Base-by-base conservation (phyloP, 495 filamentous ascomycete genomes). In the Aspergillus incahuasiensis region DNA sequence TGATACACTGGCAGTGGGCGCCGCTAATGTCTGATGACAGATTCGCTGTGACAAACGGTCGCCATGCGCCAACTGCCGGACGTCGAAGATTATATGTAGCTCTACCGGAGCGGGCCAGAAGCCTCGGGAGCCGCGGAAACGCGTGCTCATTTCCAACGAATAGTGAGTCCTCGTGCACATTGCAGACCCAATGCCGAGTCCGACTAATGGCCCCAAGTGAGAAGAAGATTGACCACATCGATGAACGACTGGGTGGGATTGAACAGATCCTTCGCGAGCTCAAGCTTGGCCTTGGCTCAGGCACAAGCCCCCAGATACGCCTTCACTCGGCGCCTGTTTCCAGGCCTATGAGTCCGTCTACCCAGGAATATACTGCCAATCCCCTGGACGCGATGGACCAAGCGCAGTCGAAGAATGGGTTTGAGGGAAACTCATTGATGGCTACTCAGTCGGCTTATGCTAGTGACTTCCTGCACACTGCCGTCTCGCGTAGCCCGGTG, bases 61-160 rank as follows among this genome's bases (percentile, higher is more conserved):
- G 0, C 76, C 72, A 52, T 78, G 76, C 68, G 72, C 68, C n/a
- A 78, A 75, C 52, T 77, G 79, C 52, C 70, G 72, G 28, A 74
- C 68, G 19, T 70, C 74, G 8, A 66, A 70, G 50, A 64, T 72
- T 61, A 62, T 64, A 48, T 76, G 77, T 58, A 82, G 82, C 54
- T 86, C 82, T 0, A 86, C 82, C 9, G 82, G 81, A 0, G 74
- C 77, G 16, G 81, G 81, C 19, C 83, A 82, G 60, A 80, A 79
- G 55, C 76, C 80, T 20, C 74, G 74, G 53, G 83, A 86, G 63
- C 72, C 74, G 38, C 75, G 82, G 15, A 82, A 85, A 59, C 73
- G 85, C 28, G 82, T 88, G 7, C 66, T 87, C 41, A 86, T 88
- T 53, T 86, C 84, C 3, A 80, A 80, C 57, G 81, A 87, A 74